Conservation (phyloP, 2,329 filamentous ascomycete genomes). For the Didymella pinodella region DNA sequence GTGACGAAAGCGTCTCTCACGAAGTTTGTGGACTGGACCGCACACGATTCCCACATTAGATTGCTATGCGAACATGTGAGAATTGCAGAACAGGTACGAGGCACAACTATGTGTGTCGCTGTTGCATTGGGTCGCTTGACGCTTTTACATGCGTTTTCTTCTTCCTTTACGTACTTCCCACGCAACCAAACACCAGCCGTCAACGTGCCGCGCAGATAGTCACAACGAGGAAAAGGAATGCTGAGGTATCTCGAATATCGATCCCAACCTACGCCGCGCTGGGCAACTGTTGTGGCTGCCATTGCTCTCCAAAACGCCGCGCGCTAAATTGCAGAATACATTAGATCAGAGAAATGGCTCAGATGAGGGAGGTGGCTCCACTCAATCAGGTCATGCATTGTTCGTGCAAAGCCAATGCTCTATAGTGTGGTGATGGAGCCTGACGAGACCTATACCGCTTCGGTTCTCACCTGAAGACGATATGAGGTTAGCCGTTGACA, state of each 20-base stretch:
- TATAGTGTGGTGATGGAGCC: background rate
- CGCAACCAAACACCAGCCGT: too few species aligned
- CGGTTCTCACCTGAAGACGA: constrained; percentile 32
- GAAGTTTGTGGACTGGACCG: too few species aligned
- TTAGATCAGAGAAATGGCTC: constrained; percentile 20
- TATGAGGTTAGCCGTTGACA: constrained; percentile 34
- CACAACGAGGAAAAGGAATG: constrained; percentile 15
- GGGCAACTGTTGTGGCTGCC: background rate
- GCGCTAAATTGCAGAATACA: constrained; percentile 29
- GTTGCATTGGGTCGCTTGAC: background rate
- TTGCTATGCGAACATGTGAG: too few species aligned
- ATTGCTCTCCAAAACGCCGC: constrained; percentile 25
- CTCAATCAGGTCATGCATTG: constrained; percentile 2
- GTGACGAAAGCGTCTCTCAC: too few species aligned
- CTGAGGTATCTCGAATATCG: constrained; percentile 32
- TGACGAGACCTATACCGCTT: constrained; percentile 41
- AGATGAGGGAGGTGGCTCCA: constrained; percentile 13
- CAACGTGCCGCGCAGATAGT: background rate
- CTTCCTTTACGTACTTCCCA: background rate
- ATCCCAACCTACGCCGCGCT: constrained; percentile 9
- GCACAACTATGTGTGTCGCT: background rate
- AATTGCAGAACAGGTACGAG: background rate
- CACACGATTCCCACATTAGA: too few species aligned
- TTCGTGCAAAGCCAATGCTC: background rate
- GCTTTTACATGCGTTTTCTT: background rate